Evolutionary conservation across 306 rosid species (phyloP), one percentile per base, ranked within the genome.

Genomic region (Sicyos baderoa): DNA sequence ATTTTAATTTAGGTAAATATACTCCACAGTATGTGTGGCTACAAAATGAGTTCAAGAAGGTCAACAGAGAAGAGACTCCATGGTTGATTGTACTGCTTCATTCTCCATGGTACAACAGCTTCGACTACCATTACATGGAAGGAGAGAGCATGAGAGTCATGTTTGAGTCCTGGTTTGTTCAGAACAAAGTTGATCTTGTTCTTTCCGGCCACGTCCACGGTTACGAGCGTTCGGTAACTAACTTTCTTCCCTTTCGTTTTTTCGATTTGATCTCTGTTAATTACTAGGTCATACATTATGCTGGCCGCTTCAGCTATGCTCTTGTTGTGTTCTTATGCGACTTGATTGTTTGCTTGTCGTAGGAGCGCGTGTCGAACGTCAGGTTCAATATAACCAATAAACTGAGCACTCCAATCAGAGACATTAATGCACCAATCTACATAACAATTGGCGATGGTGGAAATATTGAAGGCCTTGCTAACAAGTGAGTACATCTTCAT

Each of bases 11-110:
- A 84, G 89, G 79, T 9, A 79, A 74, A 76, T 82, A 73, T 78
- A 84, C 89, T 73, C 86, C 86, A 59, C 84, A 84, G 51, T 75
- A 77, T 53, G 17, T 35, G 40, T 79, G 86, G 88, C 78, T 84
- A 60, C 42, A 73, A 15, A 54, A 76, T 7, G 86, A 84, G 69
- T 75, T 84, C 7, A 60, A 76, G 32, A 84, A 79, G 37, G 84
- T 82, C 57, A 70, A 84, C 44, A 80, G 82, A 60, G 65, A 17
- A 5, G 82, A 84, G 74, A 84, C 89, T 17, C 84, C 84, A 12
- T 79, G 89, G 89, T 64, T 84, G 69, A 82, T 82, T n/a, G 81
- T 85, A 55, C 77, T 82, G 45, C 32, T 82, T 22, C 86, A 85
- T 48, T 5, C 71, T 48, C 86, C 89, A 44, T 70, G 73, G 57